Evolutionary conservation across 1,284 basidiomycete species (phyloP), one percentile per base, ranked within the genome.

Genomic region (Rhodotorula sp.): DNA sequence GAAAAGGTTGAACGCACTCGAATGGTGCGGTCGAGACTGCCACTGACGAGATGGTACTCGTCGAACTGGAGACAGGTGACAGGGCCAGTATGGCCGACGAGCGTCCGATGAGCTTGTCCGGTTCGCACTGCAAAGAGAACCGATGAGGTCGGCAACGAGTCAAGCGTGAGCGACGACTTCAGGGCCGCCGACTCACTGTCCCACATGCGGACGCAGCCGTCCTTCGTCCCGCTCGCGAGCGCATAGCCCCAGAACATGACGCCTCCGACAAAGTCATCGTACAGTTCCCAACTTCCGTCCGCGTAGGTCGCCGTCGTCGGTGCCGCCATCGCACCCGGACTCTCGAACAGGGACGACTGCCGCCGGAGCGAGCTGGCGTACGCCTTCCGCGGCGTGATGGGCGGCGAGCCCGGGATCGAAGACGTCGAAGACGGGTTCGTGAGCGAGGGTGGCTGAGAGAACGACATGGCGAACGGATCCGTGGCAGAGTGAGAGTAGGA

Each of bases 161-260:
- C 51, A 3, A 26, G 14, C 34, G 39, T 26, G 46, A 18, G 3
- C 23, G 8, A 34, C 34, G 8, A 34, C 34, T 34, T 46, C 29
- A 21, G 15, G 10, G 18, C 20, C 61, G 49, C 39, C 34, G 29
- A 85, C 91, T 86, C 80, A 94, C 92, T 97, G 80, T 99, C 97
- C 97, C 97, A 99, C 93, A 99, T 97, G 71, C 97, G 85, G 46
- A 99, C 93, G 1, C 91, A 95, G 52, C 96, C 95, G 82, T 99
- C 97, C 1, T 93, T 95, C 78, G 92, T 95, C 2, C 95, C 97
- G 78, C 93, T 97, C 4, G 97, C 93, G 43, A 99, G 86, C 1
- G 94, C 97, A 80, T 97, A 97, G 4, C 94, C 95, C 96, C 96
- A 99, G 82, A 98, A 98, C 81, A 99, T 97, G 58, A 98, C 89